Evolutionary conservation across 2,329 filamentous ascomycete species (phyloP), one percentile per base, ranked within the genome.

Genomic region (Elsinoe ampelina): DNA sequence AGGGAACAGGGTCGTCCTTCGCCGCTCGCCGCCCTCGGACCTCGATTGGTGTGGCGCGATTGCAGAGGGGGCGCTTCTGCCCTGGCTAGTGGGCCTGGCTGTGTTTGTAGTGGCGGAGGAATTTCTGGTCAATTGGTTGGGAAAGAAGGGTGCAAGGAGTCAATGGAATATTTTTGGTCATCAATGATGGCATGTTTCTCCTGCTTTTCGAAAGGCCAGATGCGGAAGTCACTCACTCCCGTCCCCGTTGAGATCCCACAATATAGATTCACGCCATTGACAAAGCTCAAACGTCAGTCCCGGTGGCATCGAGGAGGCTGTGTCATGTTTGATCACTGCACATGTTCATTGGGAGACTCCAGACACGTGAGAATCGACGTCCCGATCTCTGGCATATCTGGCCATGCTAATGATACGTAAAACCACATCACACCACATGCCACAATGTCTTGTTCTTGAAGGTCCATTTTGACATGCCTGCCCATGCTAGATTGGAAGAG

Each of bases 381-480:
- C 26, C 26, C 26, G 26, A 5, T 2, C 5, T 30, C 26, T 30
- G 26, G 8, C 7, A 30, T 30, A 8, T 30, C 26, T 7, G 5
- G 26, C 7, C 26, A 7, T 30, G 26, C 7, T 7, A 30, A 5
- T 7, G 17, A 26, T 30, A 20, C 41, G 10, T 10, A 22, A 20
- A 5, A 36, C 19, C 22, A 48, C 6, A 32, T 17, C 43, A 48
- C 43, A 34, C 20, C 10, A 42, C 17, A 20, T 42, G 26, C 13
- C 39, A 22, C 41, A 45, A 13, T 15, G 10, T 17, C n/a, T 34
- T 20, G 6, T 22, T 52, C n/a, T 34, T 22, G 32, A 35, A 39
- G 54, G 38, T 56, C 41, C 54, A 42, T 45, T 56, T 55, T 42
- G 54, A 56, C 54, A 45, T 56, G 54, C 54, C 54, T 45, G 54